Evolutionary conservation across 2,329 filamentous ascomycete genomes (phyloP), one percentile per base, ranked within the genome.

Genomic region (Didymella arachidicola): DNA sequence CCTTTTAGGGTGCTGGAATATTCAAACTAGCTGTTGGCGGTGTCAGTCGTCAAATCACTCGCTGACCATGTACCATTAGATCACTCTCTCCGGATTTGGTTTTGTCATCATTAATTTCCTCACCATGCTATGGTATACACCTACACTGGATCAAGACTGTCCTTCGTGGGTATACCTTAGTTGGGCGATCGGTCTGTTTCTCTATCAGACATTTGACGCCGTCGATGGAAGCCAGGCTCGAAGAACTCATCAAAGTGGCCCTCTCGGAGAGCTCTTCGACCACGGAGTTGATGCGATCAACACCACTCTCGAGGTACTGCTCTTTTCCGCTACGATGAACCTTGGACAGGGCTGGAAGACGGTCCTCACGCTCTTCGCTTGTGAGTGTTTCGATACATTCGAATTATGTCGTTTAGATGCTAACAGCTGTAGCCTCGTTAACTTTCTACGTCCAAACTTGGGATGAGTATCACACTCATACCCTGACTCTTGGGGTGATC

Each of bases 381-480:
- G 91, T 92, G 81, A 67, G 68, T 62, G 18, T 38, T 34, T 30
- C 7, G 18, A 3, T 11, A 18, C 11, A 44, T 27, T 7, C 4
- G 32, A 29, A 19, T 4, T 16, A 10, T 29, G 8, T 7, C 6
- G 2, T 7, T 6, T 51, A 34, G n/a, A 39, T 16, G 14, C 39
- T 59, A 19, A 22, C 16, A n/a, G 12, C 6, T 12, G 7, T 61
- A 92, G 89, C 91, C 7, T 87, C 94, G 59, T 83, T 96, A 70
- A 97, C 95, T n/a, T 99, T 99, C 79, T 98, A 98, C 78, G 90
- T 98, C 41, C 95, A 98, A 77, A 98, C 95, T 32, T 99, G 95
- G 95, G 95, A 99, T 74, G 95, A 98, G 77, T 99, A 98, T 80
- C 94, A 98, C 80, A 99, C 95, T 50, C 93, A 97, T 78, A 95